Base-by-base conservation (phyloP, 352 stramenopile species). In the Phytopythium ostracodes region DNA sequence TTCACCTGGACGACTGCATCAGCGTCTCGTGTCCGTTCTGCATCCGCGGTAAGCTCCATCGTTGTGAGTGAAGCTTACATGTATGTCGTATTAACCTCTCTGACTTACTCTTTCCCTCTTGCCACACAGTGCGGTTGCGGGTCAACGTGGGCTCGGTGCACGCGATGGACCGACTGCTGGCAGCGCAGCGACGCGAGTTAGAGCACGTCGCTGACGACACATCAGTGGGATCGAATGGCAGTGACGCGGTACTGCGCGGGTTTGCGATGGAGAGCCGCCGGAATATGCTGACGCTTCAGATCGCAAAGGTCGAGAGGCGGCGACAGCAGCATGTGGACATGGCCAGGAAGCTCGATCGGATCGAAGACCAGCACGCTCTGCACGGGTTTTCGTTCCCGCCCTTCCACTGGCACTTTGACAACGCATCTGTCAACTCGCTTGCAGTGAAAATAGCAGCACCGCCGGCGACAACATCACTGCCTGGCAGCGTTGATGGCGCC, bases 11-110 rank as follows among this genome's bases (percentile, higher is more conserved):
- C n/a, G 43, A 33, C 38, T 84, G 76, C 42, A 42, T 52, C 17
- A 65, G 64, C 27, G 42, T 47, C 14, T 56, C 68, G 50, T 80
- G 76, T 56, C 70, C 73, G 18, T 78, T 84, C 68, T 84, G 76
- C 52, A 67, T 80, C 62, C 70, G 22, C 15, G 53, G 53, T 49
- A 35, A 59, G 53, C 36, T 31, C 5, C 2, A n/a, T 36, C 27
- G 14, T 36, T 25, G 31, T 7, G 31, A 33, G 29, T 7, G 31
- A 33, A 7, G 29, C 29, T 7, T 3, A 33, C 3, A 33, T 8
- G 29, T 33, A 7, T 33, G 29, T 33, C 7, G 7, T 33, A 3
- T 33, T 7, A 33, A 33, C 29, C 29, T 33, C 29, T 33, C 40
- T 46, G 7, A 24, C 40, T 5, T 5, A 12, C 15, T n/a, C 18